A percentile compares a stretch with the other conserved stretches of the same genome.
Evolutionary conservation across 2,329 filamentous ascomycete species (phyloP).

Genomic region (Colletotrichum lini): DNA sequence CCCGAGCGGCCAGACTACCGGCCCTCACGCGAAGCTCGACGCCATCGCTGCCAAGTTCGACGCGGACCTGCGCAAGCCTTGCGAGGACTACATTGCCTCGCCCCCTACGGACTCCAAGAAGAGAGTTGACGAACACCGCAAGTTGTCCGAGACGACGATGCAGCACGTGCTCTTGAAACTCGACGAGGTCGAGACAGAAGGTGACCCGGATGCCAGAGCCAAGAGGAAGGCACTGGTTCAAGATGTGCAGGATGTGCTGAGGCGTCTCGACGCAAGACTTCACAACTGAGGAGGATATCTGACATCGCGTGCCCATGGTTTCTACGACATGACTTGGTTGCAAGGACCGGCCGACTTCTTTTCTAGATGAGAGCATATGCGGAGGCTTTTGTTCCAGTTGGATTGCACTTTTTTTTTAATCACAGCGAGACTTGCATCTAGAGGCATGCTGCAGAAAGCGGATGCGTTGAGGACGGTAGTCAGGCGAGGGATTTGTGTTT

Average conservation of each 20-base stretch:
- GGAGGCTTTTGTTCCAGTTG: slow-evolving; percentile 19
- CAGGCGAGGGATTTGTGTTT: slow-evolving; percentile 1
- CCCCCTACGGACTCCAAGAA: slow-evolving; percentile 78
- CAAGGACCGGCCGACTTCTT: slow-evolving; percentile 18
- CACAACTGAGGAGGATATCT: slow-evolving; percentile 8
- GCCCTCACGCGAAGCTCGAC: slow-evolving; percentile 74
- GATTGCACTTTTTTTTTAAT: slow-evolving; percentile 28
- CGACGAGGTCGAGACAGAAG: slow-evolving; percentile 82
- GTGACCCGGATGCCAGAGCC: slow-evolving; percentile 74
- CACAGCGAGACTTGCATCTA: slow-evolving; percentile 42
- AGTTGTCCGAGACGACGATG: slow-evolving; percentile 81
- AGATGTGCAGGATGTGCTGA: slow-evolving; percentile 77
- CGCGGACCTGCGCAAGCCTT: slow-evolving; percentile 75
- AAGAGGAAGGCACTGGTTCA: slow-evolving; percentile 81
- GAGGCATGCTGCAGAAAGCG: slow-evolving; percentile 28
- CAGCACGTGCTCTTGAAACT: slow-evolving; percentile 83
- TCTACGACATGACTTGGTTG: slow-evolving; percentile 25
- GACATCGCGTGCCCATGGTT: slow-evolving; percentile 16
- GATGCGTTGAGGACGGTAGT: neutral
- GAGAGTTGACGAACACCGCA: slow-evolving; percentile 80
- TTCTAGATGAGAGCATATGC: slow-evolving; percentile 18
- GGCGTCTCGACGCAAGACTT: slow-evolving; percentile 69
- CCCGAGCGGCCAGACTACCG: slow-evolving; percentile 52
- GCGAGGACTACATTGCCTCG: slow-evolving; percentile 70
- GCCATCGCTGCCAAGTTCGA: slow-evolving; percentile 77